phyloP scores from a whole-genome alignment of 305 asterid species.

The Solanum chacoense region DNA sequence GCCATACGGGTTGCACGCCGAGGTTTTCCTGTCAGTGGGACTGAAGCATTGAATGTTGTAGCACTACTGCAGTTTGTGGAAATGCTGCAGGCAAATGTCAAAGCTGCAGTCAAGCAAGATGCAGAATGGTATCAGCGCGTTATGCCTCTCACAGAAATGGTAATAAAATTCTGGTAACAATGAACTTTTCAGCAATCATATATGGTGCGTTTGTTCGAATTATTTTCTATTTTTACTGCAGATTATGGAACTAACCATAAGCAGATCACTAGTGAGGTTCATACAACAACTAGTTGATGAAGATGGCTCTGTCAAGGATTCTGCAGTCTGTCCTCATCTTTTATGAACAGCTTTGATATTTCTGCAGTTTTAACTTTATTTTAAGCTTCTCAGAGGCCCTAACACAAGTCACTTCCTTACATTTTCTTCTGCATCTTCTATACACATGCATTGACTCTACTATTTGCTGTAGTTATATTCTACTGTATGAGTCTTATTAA shows the following conservation, averaged over 20 bases:
- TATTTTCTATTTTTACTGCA: constrained; percentile 21
- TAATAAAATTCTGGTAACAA: constrained; percentile 13
- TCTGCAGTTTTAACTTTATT: background rate
- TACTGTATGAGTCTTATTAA: background rate
- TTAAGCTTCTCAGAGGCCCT: background rate
- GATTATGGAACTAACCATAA: constrained; percentile 58
- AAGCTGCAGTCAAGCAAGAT: constrained; percentile 76
- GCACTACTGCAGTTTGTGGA: constrained; percentile 53
- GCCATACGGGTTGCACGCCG: constrained; percentile 50
- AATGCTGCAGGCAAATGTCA: constrained; percentile 56
- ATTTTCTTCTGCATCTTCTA: background rate
- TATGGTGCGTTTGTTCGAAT: constrained; percentile 6
- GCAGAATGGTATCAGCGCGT: constrained; percentile 58
- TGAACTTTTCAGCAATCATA: background rate
- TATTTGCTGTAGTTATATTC: background rate
- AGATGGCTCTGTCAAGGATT: constrained; percentile 92
- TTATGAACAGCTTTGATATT: background rate
- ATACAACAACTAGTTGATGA: constrained; percentile 75
- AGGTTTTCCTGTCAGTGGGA: constrained; percentile 59
- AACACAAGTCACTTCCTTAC: background rate
- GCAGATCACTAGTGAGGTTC: constrained; percentile 46
- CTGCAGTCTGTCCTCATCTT: constrained; percentile 56
- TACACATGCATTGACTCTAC: background rate
- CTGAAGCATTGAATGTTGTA: constrained; percentile 65
- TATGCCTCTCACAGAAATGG: constrained; percentile 87